Evolutionary conservation across 805 yeast genomes (phyloP).

Genomic region (Scheffersomyces ergatensis): DNA sequence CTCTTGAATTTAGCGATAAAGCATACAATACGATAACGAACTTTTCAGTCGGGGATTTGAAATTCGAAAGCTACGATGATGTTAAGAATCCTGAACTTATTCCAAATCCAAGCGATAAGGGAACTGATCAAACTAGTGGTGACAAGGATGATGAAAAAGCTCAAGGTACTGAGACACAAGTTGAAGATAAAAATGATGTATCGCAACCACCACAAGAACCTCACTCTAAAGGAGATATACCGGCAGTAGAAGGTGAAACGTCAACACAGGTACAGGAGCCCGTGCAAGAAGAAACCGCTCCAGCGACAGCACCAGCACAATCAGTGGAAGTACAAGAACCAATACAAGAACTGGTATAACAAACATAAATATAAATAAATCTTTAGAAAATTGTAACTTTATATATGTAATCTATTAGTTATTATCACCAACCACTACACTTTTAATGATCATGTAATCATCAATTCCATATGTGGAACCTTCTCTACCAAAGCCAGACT

Average conservation of each 20-base stretch:
- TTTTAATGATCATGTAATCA: slow-evolving; percentile 58
- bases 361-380: background rate
- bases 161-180: too few species aligned
- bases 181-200: too few species aligned
- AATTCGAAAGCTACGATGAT: slow-evolving; percentile 21
- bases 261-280: too few species aligned
- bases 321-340: background rate
- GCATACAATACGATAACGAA: slow-evolving; percentile 8
- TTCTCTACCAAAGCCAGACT: slow-evolving; percentile 71
- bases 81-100: slow-evolving; percentile 17
- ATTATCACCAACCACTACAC: slow-evolving; percentile 51
- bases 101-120: slow-evolving; percentile 9
- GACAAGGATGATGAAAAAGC: too few species aligned
- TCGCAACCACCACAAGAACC: too few species aligned
- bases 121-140: background rate
- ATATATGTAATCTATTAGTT: slow-evolving; percentile 3
- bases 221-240: too few species aligned
- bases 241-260: background rate
- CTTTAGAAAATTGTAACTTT: background rate
- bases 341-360: background rate
- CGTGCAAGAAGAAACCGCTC: background rate
- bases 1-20: slow-evolving; percentile 12
- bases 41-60: slow-evolving; percentile 8
- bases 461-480: slow-evolving; percentile 63
- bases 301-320: background rate